Conservation (phyloP, 148 eudicot genomes). For the Amaranthus palmeri region DNA sequence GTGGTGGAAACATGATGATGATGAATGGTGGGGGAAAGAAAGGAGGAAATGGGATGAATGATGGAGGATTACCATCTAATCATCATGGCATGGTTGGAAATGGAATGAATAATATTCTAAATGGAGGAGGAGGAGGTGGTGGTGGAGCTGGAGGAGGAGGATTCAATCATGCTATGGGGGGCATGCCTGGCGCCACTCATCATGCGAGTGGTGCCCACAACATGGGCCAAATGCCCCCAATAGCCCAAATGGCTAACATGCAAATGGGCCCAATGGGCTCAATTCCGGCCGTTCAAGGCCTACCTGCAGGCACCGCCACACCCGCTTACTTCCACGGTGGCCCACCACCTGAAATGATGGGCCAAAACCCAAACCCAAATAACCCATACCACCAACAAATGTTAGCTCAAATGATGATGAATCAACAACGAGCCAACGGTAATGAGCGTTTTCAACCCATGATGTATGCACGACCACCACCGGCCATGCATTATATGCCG, state of each 20-base stretch:
- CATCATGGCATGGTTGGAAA: slow-evolving; percentile 32
- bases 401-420: slow-evolving; percentile 84
- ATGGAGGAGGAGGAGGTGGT: no score
- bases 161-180: no score
- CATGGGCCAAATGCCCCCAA: slow-evolving; percentile 38
- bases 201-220: slow-evolving; percentile 31
- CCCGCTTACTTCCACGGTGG: slow-evolving; percentile 46
- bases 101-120: no score
- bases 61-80: slow-evolving; percentile 31
- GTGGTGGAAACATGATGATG: slow-evolving; percentile 27
- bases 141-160: no score
- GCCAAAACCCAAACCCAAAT: slow-evolving; percentile 31
- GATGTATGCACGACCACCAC: slow-evolving; percentile 89
- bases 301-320: slow-evolving; percentile 46
- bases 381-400: slow-evolving; percentile 63
- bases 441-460: slow-evolving; percentile 87
- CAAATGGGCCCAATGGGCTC: slow-evolving; percentile 65
- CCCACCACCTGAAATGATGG: slow-evolving; percentile 48
- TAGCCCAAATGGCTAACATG: slow-evolving; percentile 58
- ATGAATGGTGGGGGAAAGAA: slow-evolving; percentile 24
- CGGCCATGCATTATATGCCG: slow-evolving; percentile 70
- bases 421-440: slow-evolving; percentile 72
- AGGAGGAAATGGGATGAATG: slow-evolving; percentile 40
- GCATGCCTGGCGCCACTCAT: neutral
- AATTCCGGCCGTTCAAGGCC: slow-evolving; percentile 62